Evolutionary conservation across 306 rosid genomes (phyloP).

Genomic region (Gillenia trifoliata): DNA sequence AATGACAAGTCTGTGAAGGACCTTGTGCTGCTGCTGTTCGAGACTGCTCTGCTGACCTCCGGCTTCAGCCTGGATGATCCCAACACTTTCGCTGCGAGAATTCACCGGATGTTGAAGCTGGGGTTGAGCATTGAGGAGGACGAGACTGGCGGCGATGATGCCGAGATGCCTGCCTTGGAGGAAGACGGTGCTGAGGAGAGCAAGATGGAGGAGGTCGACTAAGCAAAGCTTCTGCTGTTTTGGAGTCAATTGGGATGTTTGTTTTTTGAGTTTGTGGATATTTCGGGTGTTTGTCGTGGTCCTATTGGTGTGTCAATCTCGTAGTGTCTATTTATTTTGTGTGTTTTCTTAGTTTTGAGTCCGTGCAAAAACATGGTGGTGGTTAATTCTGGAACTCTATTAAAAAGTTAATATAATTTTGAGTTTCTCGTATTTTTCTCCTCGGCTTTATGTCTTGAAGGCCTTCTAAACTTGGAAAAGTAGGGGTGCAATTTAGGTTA

Average conservation of each 20-base stretch:
- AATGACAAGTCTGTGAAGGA: constrained; percentile 64
- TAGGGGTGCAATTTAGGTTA: too few species aligned
- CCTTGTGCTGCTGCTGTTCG: constrained; percentile 57
- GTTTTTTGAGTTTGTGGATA: neutral
- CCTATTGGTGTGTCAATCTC: too few species aligned
- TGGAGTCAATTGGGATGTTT: too few species aligned
- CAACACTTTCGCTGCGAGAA: constrained; percentile 55
- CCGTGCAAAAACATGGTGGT: too few species aligned
- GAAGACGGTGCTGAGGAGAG: constrained; percentile 63
- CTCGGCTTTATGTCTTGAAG: too few species aligned
- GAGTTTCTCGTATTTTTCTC: neutral
- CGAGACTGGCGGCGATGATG: constrained; percentile 41
- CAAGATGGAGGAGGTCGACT: constrained; percentile 80
- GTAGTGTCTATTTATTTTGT: neutral
- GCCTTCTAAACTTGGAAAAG: too few species aligned
- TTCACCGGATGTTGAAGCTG: constrained; percentile 66
- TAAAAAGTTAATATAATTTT: too few species aligned
- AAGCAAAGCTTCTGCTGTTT: neutral
- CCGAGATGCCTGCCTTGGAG: constrained; percentile 59
- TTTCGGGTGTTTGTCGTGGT: neutral
- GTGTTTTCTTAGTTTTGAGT: neutral
- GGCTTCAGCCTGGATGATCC: constrained; percentile 78
- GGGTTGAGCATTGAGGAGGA: constrained; percentile 67
- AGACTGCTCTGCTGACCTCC: constrained; percentile 58
- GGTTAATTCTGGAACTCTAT: neutral